Percentiles rank a stretch among this genome's conserved stretches.
phyloP scores from a whole-genome alignment of 2,329 filamentous ascomycete genomes.

The Colletotrichum echinochloae region DNA sequence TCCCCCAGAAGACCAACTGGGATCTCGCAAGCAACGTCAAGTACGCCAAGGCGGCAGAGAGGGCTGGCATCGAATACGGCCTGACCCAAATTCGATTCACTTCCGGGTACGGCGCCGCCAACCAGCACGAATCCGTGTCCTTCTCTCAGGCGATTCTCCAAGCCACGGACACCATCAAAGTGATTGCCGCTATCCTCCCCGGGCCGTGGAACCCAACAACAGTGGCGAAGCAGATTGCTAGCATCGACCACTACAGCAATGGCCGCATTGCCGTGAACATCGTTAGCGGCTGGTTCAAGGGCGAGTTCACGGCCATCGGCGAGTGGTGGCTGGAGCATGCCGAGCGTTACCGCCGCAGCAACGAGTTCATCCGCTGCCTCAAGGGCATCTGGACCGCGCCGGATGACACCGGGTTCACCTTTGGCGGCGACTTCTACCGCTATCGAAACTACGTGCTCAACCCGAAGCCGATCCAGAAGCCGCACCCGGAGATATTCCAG shows the following conservation, averaged over 20 bases:
- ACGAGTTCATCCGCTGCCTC: slow-evolving; percentile 64
- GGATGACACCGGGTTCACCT: slow-evolving; percentile 59
- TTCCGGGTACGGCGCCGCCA: slow-evolving; percentile 60
- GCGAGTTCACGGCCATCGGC: slow-evolving; percentile 63
- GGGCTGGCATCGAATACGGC: slow-evolving; percentile 63
- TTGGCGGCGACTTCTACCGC: slow-evolving; percentile 64
- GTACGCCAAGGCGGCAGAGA: slow-evolving; percentile 62
- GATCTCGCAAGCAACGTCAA: slow-evolving; percentile 60
- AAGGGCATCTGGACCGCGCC: slow-evolving; percentile 62
- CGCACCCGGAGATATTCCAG: slow-evolving; percentile 65
- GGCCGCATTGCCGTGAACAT: slow-evolving; percentile 65
- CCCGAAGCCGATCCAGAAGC: slow-evolving; percentile 62
- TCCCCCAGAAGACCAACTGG: slow-evolving; percentile 62
- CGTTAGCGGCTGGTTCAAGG: slow-evolving; percentile 65
- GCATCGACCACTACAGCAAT: slow-evolving; percentile 64
- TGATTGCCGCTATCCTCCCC: slow-evolving; percentile 64
- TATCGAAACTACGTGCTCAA: slow-evolving; percentile 62
- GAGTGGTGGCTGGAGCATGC: slow-evolving; percentile 68
- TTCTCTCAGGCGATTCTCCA: slow-evolving; percentile 63
- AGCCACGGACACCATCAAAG: slow-evolving; percentile 59
- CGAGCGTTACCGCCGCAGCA: slow-evolving; percentile 62
- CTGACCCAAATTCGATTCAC: slow-evolving; percentile 66
- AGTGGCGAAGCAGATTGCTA: slow-evolving; percentile 65
- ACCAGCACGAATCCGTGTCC: slow-evolving; percentile 65
- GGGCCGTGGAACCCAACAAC: slow-evolving; percentile 64